Base-by-base conservation (phyloP, 495 filamentous ascomycete genomes). In the Neurospora sp. region DNA sequence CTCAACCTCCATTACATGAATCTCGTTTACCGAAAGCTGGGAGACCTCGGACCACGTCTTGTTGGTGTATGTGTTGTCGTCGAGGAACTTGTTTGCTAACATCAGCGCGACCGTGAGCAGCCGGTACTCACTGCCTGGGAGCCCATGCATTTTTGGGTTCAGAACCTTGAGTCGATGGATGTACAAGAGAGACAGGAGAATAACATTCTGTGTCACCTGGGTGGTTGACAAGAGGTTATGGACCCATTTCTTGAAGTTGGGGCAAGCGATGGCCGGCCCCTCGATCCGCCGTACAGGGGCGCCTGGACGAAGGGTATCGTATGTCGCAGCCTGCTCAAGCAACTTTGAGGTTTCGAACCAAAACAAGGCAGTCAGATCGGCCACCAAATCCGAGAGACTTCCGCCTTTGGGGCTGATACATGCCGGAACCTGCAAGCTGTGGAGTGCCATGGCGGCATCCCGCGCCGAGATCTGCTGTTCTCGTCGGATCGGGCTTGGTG, bases 11-110 rank as follows among this genome's bases (percentile, higher is more conserved):
- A 99, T 99, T 45, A 98, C 90, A 79, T 99, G 96, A 53, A 99
- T 97, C 82, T 99, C 96, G 70, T 89, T 89, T 14, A 98, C 96
- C 4, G 92, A 91, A 73, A 99, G 97, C 20, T 93, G 91, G 35
- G 96, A 98, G 59, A 99, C 96, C 76, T 99, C 96, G 16, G 96
- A 96, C 96, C 96, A 99, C 2, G 96, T 98, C 85, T 98, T 97
- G 85, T 99, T 99, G 70, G 96, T 98, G 82, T 98, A 99, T 2
- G 96, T 98, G 81, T 98, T 99, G 78, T 99, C 96, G 79, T 99
- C 96, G 75, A 99, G 84, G 78, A 97, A 99, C 86, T 99, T 99
- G 82, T 98, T 99, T 72, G 94, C 96, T 59, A 99, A 84, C 96
- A 99, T 99, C 79, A 99, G 84, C 16, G 96, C 96, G 71, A 98